These are phyloP conservation scores for Luffa aegyptiaca DNA, from an alignment of 306 rosid species.

Conservation along the genomic window DNA sequence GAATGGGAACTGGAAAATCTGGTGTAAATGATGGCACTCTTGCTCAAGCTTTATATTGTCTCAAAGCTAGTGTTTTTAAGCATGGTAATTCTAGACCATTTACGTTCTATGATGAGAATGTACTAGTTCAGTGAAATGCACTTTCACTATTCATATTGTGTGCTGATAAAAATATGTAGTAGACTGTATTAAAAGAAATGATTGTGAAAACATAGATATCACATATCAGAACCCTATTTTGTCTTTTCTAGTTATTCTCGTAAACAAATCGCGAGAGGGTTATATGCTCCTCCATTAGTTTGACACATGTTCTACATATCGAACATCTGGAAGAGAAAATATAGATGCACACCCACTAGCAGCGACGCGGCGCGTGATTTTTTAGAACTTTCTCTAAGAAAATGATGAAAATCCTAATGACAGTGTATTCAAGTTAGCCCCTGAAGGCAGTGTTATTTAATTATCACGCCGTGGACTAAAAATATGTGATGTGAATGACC, in stretches of 20 bases:
- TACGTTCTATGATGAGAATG: neutral
- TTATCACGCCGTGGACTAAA: conserved; percentile 1
- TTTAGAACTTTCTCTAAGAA: neutral
- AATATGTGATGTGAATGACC: neutral
- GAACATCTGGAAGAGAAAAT: neutral
- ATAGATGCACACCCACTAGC: neutral
- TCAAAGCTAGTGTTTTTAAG: neutral
- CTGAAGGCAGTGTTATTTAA: neutral
- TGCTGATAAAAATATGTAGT: neutral
- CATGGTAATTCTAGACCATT: neutral
- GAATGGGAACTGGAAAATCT: neutral
- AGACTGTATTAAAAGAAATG: neutral
- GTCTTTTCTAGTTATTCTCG: neutral
- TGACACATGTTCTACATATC: neutral
- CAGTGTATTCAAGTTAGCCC: neutral
- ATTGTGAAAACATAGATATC: neutral
- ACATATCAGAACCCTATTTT: neutral
- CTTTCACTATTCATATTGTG: neutral
- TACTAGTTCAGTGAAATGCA: neutral
- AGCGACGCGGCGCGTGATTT: neutral
- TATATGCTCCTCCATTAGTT: neutral
- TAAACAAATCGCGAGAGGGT: neutral
- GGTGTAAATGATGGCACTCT: neutral
- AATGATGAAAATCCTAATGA: neutral
- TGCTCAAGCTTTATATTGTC: neutral